Evolutionary conservation across 169 alveolate genomes (phyloP).

Genomic region (Cryptosporidium sp.): DNA sequence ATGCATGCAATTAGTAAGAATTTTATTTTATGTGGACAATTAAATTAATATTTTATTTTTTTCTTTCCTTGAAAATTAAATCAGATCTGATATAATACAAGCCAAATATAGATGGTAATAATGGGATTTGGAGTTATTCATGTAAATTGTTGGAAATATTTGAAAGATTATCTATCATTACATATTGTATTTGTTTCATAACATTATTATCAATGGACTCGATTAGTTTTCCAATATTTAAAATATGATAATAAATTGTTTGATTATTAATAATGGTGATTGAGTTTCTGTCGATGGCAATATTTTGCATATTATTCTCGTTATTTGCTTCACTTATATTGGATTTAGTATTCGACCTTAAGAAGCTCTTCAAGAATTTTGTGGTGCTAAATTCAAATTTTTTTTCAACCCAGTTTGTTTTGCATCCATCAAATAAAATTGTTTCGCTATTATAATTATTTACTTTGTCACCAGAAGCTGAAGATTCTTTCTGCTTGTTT

Average conservation of each 20-base stretch:
- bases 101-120: neutral
- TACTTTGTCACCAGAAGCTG: neutral
- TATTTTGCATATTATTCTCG: neutral
- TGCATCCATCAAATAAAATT: constrained; percentile 48
- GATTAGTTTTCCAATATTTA: constrained; percentile 42
- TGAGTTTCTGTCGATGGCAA: constrained; percentile 40
- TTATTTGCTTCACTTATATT: neutral
- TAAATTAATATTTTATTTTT: no score
- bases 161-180: constrained; percentile 38
- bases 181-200: constrained; percentile 40
- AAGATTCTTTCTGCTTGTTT: neutral
- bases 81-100: neutral
- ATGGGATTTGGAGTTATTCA: neutral
- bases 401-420: constrained; percentile 63
- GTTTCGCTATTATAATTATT: neutral
- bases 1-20: neutral
- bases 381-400: constrained; percentile 47
- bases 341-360: neutral
- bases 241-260: constrained; percentile 42
- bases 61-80: no score
- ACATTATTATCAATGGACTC: constrained; percentile 50
- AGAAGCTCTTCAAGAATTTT: constrained; percentile 19
- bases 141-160: constrained; percentile 29
- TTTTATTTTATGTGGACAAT: neutral
- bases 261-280: constrained; percentile 40